Evolutionary conservation across 768 basidiomycete genomes (phyloP).

Genomic region (Lactifluus pinguis): DNA sequence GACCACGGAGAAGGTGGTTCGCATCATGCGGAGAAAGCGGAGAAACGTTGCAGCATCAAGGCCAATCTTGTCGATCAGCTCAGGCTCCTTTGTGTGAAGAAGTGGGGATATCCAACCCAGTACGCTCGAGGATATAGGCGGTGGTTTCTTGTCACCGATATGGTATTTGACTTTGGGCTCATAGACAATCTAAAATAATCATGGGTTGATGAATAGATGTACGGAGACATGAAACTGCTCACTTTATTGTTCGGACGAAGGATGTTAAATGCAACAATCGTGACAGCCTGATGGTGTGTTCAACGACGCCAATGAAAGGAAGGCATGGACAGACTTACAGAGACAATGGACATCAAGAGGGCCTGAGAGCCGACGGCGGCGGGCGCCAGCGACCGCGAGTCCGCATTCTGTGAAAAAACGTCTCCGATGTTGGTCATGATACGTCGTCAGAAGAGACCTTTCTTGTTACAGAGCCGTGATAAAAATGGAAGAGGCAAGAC

Average conservation of each 20-base stretch:
- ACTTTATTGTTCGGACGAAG: slow-evolving; percentile 88
- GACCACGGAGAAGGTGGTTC: slow-evolving; percentile 58
- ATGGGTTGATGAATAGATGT: background rate
- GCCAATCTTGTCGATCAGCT: slow-evolving; percentile 79
- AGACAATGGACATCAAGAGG: slow-evolving; percentile 59
- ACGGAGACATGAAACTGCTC: slow-evolving; percentile 9
- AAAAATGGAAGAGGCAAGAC: background rate
- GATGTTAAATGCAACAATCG: slow-evolving; percentile 70
- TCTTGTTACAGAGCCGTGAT: background rate
- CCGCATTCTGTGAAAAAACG: slow-evolving; percentile 27
- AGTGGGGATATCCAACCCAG: slow-evolving; percentile 90
- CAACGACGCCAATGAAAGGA: background rate
- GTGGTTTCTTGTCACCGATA: slow-evolving; percentile 64
- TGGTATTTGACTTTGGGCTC: slow-evolving; percentile 94
- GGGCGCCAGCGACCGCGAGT: slow-evolving; percentile 63
- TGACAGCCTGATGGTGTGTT: slow-evolving; percentile 40
- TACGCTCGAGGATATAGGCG: slow-evolving; percentile 71
- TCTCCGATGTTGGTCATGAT: slow-evolving; percentile 27
- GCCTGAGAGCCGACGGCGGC: slow-evolving; percentile 74
- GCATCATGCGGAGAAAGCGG: slow-evolving; percentile 81
- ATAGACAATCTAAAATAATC: slow-evolving; percentile 60
- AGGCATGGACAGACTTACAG: slow-evolving; percentile 39
- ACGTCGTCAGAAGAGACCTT: background rate
- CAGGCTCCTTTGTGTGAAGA: slow-evolving; percentile 75
- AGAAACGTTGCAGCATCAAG: slow-evolving; percentile 91